Conservation (phyloP, 2,329 filamentous ascomycete genomes). For the Blastomyces parvus region DNA sequence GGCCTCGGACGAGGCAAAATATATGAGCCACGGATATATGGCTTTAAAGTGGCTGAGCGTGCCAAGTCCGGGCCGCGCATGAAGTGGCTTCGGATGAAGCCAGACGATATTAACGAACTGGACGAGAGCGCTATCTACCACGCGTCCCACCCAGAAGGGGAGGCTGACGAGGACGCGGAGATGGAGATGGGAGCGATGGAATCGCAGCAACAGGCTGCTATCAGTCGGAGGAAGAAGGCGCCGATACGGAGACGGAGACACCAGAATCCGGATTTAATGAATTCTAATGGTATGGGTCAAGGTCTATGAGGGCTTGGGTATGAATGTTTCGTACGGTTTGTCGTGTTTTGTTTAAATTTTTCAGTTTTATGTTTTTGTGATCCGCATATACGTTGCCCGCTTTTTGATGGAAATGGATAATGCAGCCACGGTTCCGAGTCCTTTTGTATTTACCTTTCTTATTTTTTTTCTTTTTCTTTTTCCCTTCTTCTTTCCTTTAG, state of each 20-base stretch:
- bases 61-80: constrained; percentile 86
- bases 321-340: neutral
- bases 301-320: constrained; percentile 13
- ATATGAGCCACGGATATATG: constrained; percentile 94
- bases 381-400: neutral
- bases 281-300: constrained; percentile 25
- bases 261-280: constrained; percentile 26
- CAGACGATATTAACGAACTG: constrained; percentile 66
- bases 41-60: constrained; percentile 86
- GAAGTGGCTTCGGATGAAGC: constrained; percentile 89
- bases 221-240: constrained; percentile 33
- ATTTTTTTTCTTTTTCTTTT: neutral
- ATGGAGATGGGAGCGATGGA: constrained; percentile 28
- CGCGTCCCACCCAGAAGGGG: constrained; percentile 23
- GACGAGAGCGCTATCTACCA: constrained; percentile 54
- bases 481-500: neutral
- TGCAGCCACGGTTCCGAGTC: neutral
- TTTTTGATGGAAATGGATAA: constrained; percentile 9
- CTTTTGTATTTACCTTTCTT: neutral
- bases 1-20: constrained; percentile 73
- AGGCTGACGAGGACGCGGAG: constrained; percentile 28
- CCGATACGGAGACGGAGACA: constrained; percentile 33
- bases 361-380: neutral
- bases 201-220: constrained; percentile 29
- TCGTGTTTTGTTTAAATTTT: constrained; percentile 1